Evolutionary conservation across 352 stramenopile species (phyloP).

Genomic region (Pythium rishiriense): DNA sequence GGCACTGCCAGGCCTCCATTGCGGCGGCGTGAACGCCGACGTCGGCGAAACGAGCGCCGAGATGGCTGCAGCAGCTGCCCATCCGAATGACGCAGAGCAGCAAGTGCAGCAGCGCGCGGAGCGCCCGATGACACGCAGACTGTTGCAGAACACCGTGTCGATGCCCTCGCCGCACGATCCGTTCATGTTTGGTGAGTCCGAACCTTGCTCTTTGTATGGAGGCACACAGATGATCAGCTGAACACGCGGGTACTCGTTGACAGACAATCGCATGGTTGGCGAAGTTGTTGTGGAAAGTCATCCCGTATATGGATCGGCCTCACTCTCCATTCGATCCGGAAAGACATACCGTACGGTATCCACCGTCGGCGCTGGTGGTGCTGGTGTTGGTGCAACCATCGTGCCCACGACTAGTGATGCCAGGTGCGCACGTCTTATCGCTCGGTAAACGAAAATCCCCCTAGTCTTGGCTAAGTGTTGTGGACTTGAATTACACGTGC

Average conservation of each 20-base stretch:
- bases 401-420: conserved; percentile 47
- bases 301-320: conserved; percentile 54
- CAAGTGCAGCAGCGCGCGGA: conserved; percentile 22
- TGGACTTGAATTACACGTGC: background rate
- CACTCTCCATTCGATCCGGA: conserved; percentile 51
- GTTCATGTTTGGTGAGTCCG: conserved; percentile 51
- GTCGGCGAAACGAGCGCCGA: background rate
- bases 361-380: conserved; percentile 36
- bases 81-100: conserved; percentile 9
- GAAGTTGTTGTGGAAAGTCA: conserved; percentile 55
- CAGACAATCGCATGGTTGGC: conserved; percentile 66
- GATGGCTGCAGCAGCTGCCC: background rate
- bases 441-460: background rate
- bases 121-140: conserved; percentile 27
- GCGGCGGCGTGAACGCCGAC: background rate
- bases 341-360: conserved; percentile 45
- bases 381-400: conserved; percentile 33
- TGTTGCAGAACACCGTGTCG: conserved; percentile 29
- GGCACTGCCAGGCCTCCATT: background rate
- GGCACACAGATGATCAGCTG: background rate
- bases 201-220: background rate
- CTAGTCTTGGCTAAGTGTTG: background rate
- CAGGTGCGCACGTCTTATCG: conserved; percentile 28
- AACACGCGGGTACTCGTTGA: background rate
- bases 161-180: conserved; percentile 46